phyloP scores from a whole-genome alignment of 129 eudicot species.

The Tagetes erecta region DNA sequence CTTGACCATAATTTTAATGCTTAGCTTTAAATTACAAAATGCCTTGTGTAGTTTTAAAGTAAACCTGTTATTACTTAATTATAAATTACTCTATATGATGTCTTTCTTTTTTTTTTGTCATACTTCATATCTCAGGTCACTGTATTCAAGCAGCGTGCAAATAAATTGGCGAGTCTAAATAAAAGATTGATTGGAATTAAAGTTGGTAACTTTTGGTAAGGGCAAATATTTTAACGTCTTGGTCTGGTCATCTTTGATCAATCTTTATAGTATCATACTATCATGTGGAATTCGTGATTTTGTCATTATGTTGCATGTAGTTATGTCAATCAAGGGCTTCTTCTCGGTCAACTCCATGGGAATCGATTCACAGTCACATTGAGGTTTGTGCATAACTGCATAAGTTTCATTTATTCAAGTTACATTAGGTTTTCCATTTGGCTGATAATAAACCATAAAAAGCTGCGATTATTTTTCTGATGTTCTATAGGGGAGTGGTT shows the following conservation, averaged over 20 bases:
- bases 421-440: neutral
- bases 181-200: constrained; percentile 76
- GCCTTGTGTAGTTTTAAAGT: too few relatives aligned
- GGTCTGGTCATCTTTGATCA: constrained; percentile 17
- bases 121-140: constrained; percentile 57
- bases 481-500: constrained; percentile 61
- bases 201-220: constrained; percentile 91
- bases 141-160: constrained; percentile 80
- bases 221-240: constrained; percentile 3
- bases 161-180: constrained; percentile 74
- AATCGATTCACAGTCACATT: constrained; percentile 86
- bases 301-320: constrained; percentile 45
- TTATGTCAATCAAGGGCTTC: constrained; percentile 89
- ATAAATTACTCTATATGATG: constrained; percentile 4
- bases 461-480: constrained; percentile 15
- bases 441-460: neutral
- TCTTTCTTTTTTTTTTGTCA: constrained; percentile 18
- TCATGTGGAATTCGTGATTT: neutral
- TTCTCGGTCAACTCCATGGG: constrained; percentile 91
- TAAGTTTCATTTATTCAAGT: constrained; percentile 2
- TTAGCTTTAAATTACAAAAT: too few relatives aligned
- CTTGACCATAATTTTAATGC: too few relatives aligned
- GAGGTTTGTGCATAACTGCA: constrained; percentile 46
- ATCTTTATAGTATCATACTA: neutral
- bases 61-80: neutral